Evolutionary conservation across 495 filamentous ascomycete genomes (phyloP), one percentile per base, ranked within the genome.

Genomic region (Talaromyces nanjingensis): DNA sequence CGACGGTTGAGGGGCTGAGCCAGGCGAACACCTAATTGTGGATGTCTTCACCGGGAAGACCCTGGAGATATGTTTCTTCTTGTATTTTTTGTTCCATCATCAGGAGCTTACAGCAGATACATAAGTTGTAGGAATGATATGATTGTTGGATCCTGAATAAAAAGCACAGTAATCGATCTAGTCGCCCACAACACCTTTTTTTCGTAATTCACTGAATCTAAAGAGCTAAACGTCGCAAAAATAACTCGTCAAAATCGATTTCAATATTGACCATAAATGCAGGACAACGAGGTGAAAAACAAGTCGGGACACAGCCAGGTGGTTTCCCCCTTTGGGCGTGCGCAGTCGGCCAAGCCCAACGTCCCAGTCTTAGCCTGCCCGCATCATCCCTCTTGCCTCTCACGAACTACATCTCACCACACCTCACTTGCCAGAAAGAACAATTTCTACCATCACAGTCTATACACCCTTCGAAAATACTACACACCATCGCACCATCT

Each of bases 1-100:
- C 65, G 16, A 66, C 68, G 14, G 62, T 79, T 31, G 65, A 71
- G 27, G 72, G 77, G 55, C 64, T 63, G 63, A 3, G 53, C 11
- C 8, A 27, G 37, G 14, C 16, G 2, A 16, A 16, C 12, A 42
- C 5, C 14, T 42, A 39, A 11, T 14, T 2, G 12, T 39, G 34
- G 22, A 24, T 24, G 22, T 24, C 22, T 24, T 24, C 22, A 24
- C 22, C 2, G 22, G 22, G 22, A 24, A 2, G 2, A 24, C 22
- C 1, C 34, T 14, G 9, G 34, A 1, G 4, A 39, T 33, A 7
- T 2, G 9, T 2, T 3, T 33, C 7, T 33, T 33, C 0, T 33
- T 33, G 31, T 9, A 33, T 9, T 33, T 9, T 9, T 33, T 27
- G 31, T 5, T 33, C 7, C 6, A 9, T 33, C 31, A 33, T 33